Percentiles rank a stretch among this genome's conserved stretches.
Conservation (phyloP, 352 stramenopile species). For the Globisporangium abappressorium region DNA sequence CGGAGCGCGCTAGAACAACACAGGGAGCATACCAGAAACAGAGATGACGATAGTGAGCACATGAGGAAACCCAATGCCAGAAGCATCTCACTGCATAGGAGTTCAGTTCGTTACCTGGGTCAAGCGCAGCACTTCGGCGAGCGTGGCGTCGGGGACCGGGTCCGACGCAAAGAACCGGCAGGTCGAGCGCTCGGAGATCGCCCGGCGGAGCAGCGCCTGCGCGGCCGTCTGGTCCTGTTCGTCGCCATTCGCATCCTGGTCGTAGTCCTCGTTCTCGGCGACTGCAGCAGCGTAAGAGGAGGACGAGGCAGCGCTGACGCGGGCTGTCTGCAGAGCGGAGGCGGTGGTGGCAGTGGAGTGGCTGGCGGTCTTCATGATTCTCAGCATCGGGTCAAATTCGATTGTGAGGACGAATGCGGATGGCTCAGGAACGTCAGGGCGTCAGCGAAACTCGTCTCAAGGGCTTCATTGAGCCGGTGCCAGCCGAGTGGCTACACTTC, state of each 20-base stretch:
- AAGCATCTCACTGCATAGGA: neutral
- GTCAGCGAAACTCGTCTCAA: neutral
- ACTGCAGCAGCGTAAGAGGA: neutral
- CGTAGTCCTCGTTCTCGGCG: neutral
- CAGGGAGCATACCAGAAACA: neutral
- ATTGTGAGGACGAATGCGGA: neutral
- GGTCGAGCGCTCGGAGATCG: conserved; percentile 11
- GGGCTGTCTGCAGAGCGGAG: neutral
- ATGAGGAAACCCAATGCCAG: neutral
- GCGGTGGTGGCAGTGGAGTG: neutral
- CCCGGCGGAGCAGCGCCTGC: conserved; percentile 11
- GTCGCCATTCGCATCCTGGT: neutral
- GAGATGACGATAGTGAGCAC: neutral
- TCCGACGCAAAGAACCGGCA: conserved; percentile 13
- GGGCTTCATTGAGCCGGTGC: neutral
- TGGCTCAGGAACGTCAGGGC: too few relatives aligned
- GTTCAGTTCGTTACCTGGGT: conserved; percentile 38
- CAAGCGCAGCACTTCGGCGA: conserved; percentile 61
- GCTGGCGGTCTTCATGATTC: neutral
- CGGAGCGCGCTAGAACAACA: conserved; percentile 44
- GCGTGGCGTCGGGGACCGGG: conserved; percentile 46
- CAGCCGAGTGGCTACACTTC: neutral
- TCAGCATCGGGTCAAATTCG: neutral
- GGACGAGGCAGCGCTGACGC: neutral
- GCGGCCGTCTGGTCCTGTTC: neutral